These are phyloP conservation scores for Mortierella sp. DNA, from an alignment of 371 early-diverging fungal species.

Conservation along the genomic window DNA sequence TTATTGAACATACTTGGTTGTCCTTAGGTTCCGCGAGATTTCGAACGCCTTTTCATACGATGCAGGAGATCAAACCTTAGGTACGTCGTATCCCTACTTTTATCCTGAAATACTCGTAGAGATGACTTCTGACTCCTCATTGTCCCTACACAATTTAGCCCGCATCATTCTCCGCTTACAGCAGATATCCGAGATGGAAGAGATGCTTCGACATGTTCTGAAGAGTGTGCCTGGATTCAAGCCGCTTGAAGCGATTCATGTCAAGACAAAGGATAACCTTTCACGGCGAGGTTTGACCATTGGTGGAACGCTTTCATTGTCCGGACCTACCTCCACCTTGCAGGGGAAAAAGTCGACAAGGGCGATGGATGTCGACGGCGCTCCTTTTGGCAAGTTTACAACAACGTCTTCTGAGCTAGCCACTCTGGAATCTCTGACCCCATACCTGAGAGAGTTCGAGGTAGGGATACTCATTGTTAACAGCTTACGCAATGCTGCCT, in stretches of 20 bases:
- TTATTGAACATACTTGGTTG: not conserved
- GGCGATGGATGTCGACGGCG: constrained; percentile 19
- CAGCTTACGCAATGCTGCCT: too few relatives aligned
- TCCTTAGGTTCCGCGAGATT: constrained; percentile 78
- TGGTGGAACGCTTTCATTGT: constrained; percentile 9
- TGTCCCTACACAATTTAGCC: constrained; percentile 27
- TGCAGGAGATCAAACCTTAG: constrained; percentile 56
- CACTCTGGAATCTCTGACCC: constrained; percentile 34
- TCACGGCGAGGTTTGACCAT: constrained; percentile 7
- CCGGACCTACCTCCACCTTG: not conserved
- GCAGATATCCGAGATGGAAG: constrained; percentile 62
- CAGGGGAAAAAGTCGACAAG: constrained; percentile 10
- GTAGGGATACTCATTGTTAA: constrained; percentile 38
- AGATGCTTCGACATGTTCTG: constrained; percentile 59
- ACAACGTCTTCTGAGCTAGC: constrained; percentile 26
- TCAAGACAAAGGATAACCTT: constrained; percentile 24
- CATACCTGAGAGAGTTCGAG: constrained; percentile 64
- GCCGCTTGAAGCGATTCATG: constrained; percentile 57
- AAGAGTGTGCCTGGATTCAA: constrained; percentile 58
- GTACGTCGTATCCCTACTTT: constrained; percentile 6
- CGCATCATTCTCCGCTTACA: constrained; percentile 54
- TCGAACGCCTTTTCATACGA: constrained; percentile 77
- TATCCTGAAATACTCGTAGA: not conserved
- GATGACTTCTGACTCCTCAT: not conserved
- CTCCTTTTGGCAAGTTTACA: constrained; percentile 1